Evolutionary conservation across 176 grass and related monocot species (phyloP).

Genomic region (Poa annua): DNA sequence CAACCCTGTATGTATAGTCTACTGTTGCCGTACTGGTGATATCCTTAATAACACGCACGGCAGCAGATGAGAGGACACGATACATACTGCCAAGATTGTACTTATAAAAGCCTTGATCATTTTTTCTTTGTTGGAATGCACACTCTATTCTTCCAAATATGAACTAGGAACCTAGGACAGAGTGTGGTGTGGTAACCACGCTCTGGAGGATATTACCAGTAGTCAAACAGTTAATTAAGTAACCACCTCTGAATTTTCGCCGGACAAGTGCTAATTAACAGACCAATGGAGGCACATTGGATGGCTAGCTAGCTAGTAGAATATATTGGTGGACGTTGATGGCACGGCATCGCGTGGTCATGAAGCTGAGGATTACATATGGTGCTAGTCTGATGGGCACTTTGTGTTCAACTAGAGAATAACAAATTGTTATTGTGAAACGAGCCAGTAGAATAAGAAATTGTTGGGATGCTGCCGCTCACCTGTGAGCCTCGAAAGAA

Average conservation of each 20-base stretch:
- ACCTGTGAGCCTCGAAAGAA: neutral
- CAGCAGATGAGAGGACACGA: constrained; percentile 45
- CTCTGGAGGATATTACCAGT: neutral
- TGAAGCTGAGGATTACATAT: neutral
- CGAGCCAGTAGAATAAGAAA: neutral
- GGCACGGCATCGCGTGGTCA: neutral
- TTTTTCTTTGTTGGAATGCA: neutral
- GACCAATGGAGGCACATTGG: neutral
- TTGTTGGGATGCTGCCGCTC: neutral
- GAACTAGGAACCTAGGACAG: neutral
- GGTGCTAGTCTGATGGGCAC: neutral
- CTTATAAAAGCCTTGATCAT: neutral
- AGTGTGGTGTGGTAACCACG: neutral
- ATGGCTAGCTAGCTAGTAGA: neutral
- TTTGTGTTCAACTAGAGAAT: neutral
- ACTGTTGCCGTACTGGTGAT: constrained; percentile 21
- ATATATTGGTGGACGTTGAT: neutral
- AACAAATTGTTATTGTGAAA: neutral
- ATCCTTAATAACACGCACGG: constrained; percentile 16
- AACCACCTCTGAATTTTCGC: neutral
- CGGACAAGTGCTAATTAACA: neutral
- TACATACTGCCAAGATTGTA: constrained; percentile 20
- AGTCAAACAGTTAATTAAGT: neutral
- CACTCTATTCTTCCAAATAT: neutral
- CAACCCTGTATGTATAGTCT: constrained; percentile 9